Evolutionary conservation across 805 yeast species (phyloP).

Genomic region (Nakazawaea ishiwadae): DNA sequence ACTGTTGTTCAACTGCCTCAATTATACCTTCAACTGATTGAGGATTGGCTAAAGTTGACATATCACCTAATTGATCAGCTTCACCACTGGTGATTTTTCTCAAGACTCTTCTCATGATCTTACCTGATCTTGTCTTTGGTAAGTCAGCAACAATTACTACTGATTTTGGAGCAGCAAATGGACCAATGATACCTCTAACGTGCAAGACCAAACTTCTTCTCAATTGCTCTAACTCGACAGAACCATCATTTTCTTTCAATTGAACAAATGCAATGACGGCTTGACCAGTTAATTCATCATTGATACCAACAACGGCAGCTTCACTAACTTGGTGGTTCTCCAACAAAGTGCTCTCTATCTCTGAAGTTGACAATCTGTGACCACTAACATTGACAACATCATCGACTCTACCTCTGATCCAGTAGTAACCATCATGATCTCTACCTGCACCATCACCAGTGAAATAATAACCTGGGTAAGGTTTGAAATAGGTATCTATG

Average conservation of each 20-base stretch:
- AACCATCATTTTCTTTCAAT: constrained; percentile 50
- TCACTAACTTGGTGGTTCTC: constrained; percentile 82
- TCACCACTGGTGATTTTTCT: constrained; percentile 91
- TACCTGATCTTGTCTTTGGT: constrained; percentile 98
- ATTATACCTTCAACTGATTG: constrained; percentile 76
- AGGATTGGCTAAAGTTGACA: constrained; percentile 85
- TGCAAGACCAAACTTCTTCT: constrained; percentile 77
- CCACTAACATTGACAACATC: constrained; percentile 98
- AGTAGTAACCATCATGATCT: constrained; percentile 92
- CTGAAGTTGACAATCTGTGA: constrained; percentile 97
- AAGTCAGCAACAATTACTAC: constrained; percentile 79
- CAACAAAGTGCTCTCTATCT: constrained; percentile 87
- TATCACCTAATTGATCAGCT: constrained; percentile 89
- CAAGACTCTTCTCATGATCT: constrained; percentile 96
- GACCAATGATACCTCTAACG: constrained; percentile 89
- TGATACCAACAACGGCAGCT: constrained; percentile 94
- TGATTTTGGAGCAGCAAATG: constrained; percentile 93
- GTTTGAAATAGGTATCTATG: constrained; percentile 87
- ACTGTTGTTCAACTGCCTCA: constrained; percentile 50
- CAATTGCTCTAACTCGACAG: constrained; percentile 49
- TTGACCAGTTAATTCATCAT: constrained; percentile 96
- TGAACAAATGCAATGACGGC: constrained; percentile 95
- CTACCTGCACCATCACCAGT: constrained; percentile 99
- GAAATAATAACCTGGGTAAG: constrained; percentile 91
- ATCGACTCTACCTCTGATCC: constrained; percentile 98